Conservation (phyloP, 768 basidiomycete genomes). For the Terana coerulea region DNA sequence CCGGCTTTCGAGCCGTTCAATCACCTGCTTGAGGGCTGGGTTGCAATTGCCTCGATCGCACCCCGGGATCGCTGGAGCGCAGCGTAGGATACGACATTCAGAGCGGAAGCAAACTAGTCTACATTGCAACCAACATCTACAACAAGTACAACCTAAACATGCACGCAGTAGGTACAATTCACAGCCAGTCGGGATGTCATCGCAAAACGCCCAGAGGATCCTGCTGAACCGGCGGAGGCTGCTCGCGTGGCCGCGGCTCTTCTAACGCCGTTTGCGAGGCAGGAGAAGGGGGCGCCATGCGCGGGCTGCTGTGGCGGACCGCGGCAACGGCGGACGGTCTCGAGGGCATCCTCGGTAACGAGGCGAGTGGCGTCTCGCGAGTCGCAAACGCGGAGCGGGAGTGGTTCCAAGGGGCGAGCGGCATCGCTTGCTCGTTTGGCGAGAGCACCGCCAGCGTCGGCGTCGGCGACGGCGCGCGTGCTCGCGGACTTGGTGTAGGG, state of each 20-base stretch:
- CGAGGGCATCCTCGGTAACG: conserved; percentile 46
- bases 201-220: conserved; percentile 15
- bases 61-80: too few relatives aligned
- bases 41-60: too few relatives aligned
- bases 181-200: not conserved
- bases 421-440: conserved; percentile 17
- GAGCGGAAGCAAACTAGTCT: too few relatives aligned
- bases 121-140: too few relatives aligned
- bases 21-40: conserved; percentile 15
- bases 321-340: conserved; percentile 14
- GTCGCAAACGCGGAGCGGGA: conserved; percentile 47
- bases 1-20: not conserved
- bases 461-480: conserved; percentile 15
- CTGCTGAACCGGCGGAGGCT: conserved; percentile 1
- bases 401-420: conserved; percentile 53
- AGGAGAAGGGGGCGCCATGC: not conserved
- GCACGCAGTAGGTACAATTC: not conserved
- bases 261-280: conserved; percentile 2
- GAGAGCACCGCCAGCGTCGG: conserved; percentile 15
- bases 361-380: conserved; percentile 39
- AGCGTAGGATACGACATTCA: too few relatives aligned
- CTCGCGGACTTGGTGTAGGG: conserved; percentile 11
- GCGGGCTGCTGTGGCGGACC: not conserved
- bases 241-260: not conserved
- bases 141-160: not conserved